Base-by-base conservation (phyloP, 768 basidiomycete species). In the Boletus huronensis region DNA sequence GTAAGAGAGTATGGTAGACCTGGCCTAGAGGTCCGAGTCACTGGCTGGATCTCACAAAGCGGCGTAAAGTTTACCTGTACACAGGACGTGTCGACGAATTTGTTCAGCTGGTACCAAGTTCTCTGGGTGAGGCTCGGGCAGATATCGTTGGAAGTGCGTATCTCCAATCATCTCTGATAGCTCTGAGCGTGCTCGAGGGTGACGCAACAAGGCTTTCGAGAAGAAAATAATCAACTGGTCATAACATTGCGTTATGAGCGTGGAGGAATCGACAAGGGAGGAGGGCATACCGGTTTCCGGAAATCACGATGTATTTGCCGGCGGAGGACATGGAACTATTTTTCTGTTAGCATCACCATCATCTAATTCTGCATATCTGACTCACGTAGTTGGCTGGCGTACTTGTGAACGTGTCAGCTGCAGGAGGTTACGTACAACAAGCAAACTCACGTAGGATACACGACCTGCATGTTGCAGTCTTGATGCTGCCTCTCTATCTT, bases 391-490 rank as follows among this genome's bases (percentile, higher is more conserved):
- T 98, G 48, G 94, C 90, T 8, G 97, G 95, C 0, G 96, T 96
- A 25, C 90, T 91, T 57, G 44, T 6, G n/a, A 29, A 40, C 55
- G 14, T 57, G 50, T 60, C 59, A 64, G 50, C 48, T 42, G 50
- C 6, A n/a, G 0, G 6, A 35, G 40, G 40, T 13, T 11, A 16
- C 25, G 40, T 44, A 36, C 25, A 26, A 28, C 14, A 54, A 1
- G 8, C 23, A 32, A 9, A 79, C 88, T 72, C 67, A 90, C 88
- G 94, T 94, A 5, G 94, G 91, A 74, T 98, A 98, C 28, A 96
- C 93, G 61, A 99, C 88, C 75, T 98, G 97, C 92, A 98, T 93
- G 70, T 98, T 99, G 74, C 95, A 97, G 70, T 99, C 97, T 76
- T 99, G 97, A 68, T 98, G 94, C 65, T 97, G 94, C 44, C 97